A percentile compares a stretch with the other conserved stretches of the same genome.
phyloP scores from a whole-genome alignment of 2,329 filamentous ascomycete species.

The Tolypocladium ophioglossoides region DNA sequence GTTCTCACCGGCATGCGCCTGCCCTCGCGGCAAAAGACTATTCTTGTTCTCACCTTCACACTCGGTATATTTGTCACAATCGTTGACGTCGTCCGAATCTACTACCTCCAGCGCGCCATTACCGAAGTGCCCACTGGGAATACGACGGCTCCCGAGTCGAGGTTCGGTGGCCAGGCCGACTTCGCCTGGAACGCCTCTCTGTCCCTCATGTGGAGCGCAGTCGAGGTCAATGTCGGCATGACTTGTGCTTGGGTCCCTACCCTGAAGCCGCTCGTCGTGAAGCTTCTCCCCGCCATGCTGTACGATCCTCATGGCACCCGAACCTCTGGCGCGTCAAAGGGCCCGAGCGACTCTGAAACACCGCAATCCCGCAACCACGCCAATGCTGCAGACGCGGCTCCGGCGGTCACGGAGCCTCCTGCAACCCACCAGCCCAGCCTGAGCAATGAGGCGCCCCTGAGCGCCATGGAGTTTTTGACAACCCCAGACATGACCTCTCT shows the following conservation, averaged over 20 bases:
- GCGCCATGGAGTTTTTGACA: constrained; percentile 35
- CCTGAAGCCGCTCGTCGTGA: constrained; percentile 72
- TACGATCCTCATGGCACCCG: constrained; percentile 37
- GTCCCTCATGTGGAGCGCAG: constrained; percentile 86
- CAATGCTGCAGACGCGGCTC: not conserved
- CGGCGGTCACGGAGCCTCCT: not conserved
- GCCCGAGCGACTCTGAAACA: constrained; percentile 18
- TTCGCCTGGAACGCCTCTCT: constrained; percentile 68
- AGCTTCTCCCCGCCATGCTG: constrained; percentile 46
- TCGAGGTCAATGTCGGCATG: constrained; percentile 86
- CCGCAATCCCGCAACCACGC: constrained; percentile 11
- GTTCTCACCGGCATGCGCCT: constrained; percentile 79
- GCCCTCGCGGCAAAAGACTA: constrained; percentile 76
- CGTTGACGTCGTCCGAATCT: constrained; percentile 82
- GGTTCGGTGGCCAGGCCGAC: constrained; percentile 41
- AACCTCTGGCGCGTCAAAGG: constrained; percentile 13
- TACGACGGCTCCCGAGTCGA: constrained; percentile 26
- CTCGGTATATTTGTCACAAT: constrained; percentile 81
- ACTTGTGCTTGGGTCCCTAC: constrained; percentile 89
- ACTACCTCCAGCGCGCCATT: constrained; percentile 72
- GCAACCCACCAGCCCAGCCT: constrained; percentile 4
- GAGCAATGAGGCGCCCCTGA: constrained; percentile 19
- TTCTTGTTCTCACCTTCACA: constrained; percentile 75
- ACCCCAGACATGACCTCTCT: constrained; percentile 23
- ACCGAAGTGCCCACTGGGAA: constrained; percentile 25